phyloP scores from a whole-genome alignment of 2,329 filamentous ascomycete species.

The Fusarium staphyleae region DNA sequence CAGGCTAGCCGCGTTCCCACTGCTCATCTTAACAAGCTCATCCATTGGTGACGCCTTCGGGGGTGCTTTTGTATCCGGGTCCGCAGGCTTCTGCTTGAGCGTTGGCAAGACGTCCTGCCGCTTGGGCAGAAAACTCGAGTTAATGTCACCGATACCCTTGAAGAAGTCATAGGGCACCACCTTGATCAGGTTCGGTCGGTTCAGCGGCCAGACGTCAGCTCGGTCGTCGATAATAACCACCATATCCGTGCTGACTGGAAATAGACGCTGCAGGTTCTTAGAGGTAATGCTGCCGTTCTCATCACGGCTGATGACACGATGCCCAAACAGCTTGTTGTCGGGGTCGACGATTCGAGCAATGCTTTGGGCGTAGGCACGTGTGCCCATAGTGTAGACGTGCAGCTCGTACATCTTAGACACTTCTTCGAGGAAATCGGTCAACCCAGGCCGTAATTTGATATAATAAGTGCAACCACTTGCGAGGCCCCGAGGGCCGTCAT shows the following conservation, averaged over 20 bases:
- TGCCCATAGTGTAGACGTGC: conserved; percentile 99
- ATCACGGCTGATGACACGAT: conserved; percentile 93
- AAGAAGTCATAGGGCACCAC: conserved; percentile 98
- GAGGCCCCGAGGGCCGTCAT: conserved; percentile 77
- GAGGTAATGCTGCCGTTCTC: conserved; percentile 93
- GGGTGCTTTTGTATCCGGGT: conserved; percentile 19
- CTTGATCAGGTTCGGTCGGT: conserved; percentile 91
- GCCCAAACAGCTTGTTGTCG: conserved; percentile 85
- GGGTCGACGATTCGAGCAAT: conserved; percentile 95
- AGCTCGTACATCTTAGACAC: conserved; percentile 87
- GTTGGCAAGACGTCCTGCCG: conserved; percentile 60
- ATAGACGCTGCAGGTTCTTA: conserved; percentile 89
- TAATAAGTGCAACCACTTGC: conserved; percentile 90
- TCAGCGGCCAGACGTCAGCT: conserved; percentile 92
- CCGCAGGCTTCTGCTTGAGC: conserved; percentile 32
- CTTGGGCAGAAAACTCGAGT: conserved; percentile 94
- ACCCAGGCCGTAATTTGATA: conserved; percentile 92
- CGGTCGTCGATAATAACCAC: conserved; percentile 98
- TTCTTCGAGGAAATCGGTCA: conserved; percentile 79
- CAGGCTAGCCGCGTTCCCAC: conserved; percentile 69
- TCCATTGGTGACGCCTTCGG: conserved; percentile 63
- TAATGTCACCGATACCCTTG: conserved; percentile 97
- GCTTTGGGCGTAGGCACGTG: conserved; percentile 90
- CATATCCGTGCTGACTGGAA: conserved; percentile 98
- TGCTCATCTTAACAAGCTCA: conserved; percentile 78